Percentiles rank a stretch among this genome's conserved stretches.
Evolutionary conservation across 78 protist species (phyloP).

Genomic region (Chrysochromulina tobinii): DNA sequence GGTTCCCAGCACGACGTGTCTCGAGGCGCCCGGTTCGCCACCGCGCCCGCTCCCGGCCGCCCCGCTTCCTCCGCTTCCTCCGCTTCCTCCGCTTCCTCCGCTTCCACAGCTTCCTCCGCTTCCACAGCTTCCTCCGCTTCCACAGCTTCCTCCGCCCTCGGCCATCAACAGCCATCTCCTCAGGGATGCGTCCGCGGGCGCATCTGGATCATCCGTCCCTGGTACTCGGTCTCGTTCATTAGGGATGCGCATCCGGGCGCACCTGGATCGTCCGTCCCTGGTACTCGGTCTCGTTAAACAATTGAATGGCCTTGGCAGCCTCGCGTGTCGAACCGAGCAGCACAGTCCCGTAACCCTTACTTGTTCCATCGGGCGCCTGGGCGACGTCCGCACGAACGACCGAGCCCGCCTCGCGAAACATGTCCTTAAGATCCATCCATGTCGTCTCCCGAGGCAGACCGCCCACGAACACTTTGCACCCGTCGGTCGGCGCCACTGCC

Average conservation of each 20-base stretch:
- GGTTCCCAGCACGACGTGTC: no score
- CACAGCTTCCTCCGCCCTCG: no score
- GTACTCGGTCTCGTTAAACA: background rate
- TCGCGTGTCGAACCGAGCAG: background rate
- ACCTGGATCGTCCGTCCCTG: background rate
- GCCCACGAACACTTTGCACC: background rate
- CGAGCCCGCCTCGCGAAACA: background rate
- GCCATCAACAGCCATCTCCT: no score
- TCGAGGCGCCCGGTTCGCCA: no score
- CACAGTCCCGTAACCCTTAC: background rate
- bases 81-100: no score
- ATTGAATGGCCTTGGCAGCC: conserved; percentile 6
- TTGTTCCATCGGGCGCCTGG: background rate
- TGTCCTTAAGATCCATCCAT: background rate
- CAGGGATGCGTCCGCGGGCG: background rate
- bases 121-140: no score
- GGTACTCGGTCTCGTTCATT: background rate
- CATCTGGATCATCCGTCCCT: background rate
- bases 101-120: no score
- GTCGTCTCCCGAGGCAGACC: background rate
- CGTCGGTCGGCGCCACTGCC: background rate
- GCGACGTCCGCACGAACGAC: background rate
- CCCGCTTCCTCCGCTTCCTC: no score
- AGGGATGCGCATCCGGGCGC: background rate
- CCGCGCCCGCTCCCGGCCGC: no score